Conservation (phyloP, 1,284 basidiomycete genomes). For the Cutaneotrichosporon sp. region DNA sequence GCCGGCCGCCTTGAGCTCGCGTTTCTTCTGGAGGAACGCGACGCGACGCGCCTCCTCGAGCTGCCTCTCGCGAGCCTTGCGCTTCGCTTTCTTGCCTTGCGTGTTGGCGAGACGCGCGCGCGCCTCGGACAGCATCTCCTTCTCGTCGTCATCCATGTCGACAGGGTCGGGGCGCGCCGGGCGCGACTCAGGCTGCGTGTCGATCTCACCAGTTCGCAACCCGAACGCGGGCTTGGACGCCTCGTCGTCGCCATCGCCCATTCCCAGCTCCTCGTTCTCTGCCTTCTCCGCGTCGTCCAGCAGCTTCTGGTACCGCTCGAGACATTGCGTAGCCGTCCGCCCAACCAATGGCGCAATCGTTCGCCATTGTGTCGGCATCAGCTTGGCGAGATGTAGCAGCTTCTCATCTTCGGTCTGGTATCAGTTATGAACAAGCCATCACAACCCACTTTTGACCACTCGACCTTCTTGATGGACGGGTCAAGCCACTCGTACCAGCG, state of each 20-base stretch:
- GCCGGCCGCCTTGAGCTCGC: conserved; percentile 95
- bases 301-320: conserved; percentile 97
- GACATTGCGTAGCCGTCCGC: conserved; percentile 96
- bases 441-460: conserved; percentile 86
- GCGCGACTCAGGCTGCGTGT: conserved; percentile 98
- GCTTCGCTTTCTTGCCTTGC: conserved; percentile 98
- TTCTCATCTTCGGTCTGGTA: conserved; percentile 93
- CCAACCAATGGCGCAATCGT: conserved; percentile 99
- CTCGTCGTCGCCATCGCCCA: conserved; percentile 72
- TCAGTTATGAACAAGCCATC: neutral
- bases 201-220: conserved; percentile 93
- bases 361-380: conserved; percentile 99
- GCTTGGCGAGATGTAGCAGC: conserved; percentile 92
- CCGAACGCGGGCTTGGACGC: conserved; percentile 88
- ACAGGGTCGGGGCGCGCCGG: conserved; percentile 97
- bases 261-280: conserved; percentile 86
- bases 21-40: conserved; percentile 95
- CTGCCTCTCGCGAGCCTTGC: conserved; percentile 94
- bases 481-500: conserved; percentile 99
- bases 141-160: conserved; percentile 99
- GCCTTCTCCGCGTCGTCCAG: conserved; percentile 95
- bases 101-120: conserved; percentile 97
- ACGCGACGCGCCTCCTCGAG: conserved; percentile 92
- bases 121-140: conserved; percentile 99
- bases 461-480: conserved; percentile 99